Conservation (phyloP, 2,329 filamentous ascomycete species). For the Colletotrichum musicola region DNA sequence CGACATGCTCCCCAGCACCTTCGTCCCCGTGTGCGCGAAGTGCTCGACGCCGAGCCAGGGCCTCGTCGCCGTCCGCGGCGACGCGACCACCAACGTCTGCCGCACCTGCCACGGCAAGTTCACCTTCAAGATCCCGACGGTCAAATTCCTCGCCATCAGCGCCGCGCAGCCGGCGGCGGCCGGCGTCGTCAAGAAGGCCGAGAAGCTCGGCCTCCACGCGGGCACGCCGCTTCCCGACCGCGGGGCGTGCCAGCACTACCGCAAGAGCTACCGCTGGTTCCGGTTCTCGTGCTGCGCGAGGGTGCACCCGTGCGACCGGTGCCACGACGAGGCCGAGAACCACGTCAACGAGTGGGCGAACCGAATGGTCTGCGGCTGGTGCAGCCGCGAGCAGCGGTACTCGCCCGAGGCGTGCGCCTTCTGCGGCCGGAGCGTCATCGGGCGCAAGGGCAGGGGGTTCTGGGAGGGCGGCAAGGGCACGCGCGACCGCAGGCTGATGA, state of each 20-base stretch:
- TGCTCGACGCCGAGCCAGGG: conserved; percentile 80
- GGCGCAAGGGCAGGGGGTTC: conserved; percentile 76
- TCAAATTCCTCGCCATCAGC: conserved; percentile 81
- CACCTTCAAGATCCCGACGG: conserved; percentile 81
- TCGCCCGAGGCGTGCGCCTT: conserved; percentile 80
- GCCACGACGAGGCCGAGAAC: conserved; percentile 78
- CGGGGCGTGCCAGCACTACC: conserved; percentile 70
- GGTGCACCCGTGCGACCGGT: conserved; percentile 75
- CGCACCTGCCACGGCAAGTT: conserved; percentile 84
- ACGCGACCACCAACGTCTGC: conserved; percentile 80
- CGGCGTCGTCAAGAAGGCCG: conserved; percentile 59
- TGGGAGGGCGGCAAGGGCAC: conserved; percentile 91
- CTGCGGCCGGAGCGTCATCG: conserved; percentile 78
- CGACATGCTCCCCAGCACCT: conserved; percentile 84
- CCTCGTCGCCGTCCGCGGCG: conserved; percentile 79
- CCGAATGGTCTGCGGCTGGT: conserved; percentile 85
- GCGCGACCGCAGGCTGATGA: conserved; percentile 78
- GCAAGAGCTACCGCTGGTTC: conserved; percentile 73
- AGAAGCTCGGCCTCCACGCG: conserved; percentile 68
- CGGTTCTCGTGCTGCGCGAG: conserved; percentile 72
- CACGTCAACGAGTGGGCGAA: conserved; percentile 86
- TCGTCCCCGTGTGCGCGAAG: conserved; percentile 81
- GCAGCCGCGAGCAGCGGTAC: conserved; percentile 85
- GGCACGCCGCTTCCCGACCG: conserved; percentile 67
- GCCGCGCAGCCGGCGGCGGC: conserved; percentile 55